Base-by-base conservation (phyloP, 768 basidiomycete species). In the Kockovaella imperatae region DNA sequence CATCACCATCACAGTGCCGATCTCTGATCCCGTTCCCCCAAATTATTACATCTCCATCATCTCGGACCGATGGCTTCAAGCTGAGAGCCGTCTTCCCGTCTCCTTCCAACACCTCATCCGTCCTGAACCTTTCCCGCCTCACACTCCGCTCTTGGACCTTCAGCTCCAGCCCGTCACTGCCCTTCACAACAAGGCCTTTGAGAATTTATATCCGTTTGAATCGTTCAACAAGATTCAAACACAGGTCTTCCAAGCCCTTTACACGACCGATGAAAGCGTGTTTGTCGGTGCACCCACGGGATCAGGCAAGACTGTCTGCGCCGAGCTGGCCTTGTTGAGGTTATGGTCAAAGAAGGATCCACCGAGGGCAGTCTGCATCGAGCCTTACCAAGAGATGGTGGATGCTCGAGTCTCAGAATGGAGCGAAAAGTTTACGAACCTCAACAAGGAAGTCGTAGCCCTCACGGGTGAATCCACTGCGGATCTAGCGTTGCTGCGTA, bases 211-310 rank as follows among this genome's bases (percentile, higher is more conserved):
- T 69, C 79, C 81, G 1, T 82, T 97, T 55, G 77, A 81, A 52
- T 82, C 80, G 0, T 97, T 96, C 77, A 97, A 97, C 79, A 99
- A 96, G 73, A 96, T 97, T 53, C 95, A 97, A 68, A 97, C 89
- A 0, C 95, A 97, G 72, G 91, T 95, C 36, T 97, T 99, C 83
- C 90, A 96, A 60, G 91, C 93, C 0, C 77, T 99, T 0, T 99
- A 96, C 69, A 89, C 87, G 0, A 83, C 88, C 0, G 91, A 96
- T 62, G 95, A 97, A 64, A 97, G 93, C 60, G 84, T 93, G 34
- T 91, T 97, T 65, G 82, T 99, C 48, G 91, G 90, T 17, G 95
- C 93, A 0, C 93, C 95, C 0, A 90, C 95, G 0, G 93, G 95
- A 20, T 88, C 86, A 42, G 93, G 95, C 11, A 97, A 99, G 77